Evolutionary conservation across 768 basidiomycete species (phyloP).

Genomic region (Kwoniella europaea): DNA sequence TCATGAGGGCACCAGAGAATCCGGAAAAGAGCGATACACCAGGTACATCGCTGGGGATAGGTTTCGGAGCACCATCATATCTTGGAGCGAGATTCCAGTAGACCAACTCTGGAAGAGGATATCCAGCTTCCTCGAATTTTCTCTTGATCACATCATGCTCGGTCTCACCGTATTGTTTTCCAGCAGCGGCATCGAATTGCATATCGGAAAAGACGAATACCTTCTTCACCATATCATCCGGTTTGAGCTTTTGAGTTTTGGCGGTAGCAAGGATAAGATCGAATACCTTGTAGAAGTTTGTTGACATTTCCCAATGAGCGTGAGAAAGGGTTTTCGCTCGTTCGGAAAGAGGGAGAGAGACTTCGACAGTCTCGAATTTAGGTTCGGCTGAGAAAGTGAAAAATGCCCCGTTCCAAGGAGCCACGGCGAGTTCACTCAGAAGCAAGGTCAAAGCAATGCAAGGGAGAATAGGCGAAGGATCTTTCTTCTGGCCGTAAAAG

Average conservation of each 20-base stretch:
- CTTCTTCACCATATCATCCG: conserved; percentile 75
- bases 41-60: conserved; percentile 64
- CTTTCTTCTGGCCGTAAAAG: conserved; percentile 10
- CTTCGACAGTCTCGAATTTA: conserved; percentile 63
- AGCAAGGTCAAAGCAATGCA: conserved; percentile 71
- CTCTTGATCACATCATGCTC: conserved; percentile 67
- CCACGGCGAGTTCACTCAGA: conserved; percentile 67
- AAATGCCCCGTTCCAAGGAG: conserved; percentile 71
- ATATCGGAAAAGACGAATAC: conserved; percentile 79
- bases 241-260: conserved; percentile 64
- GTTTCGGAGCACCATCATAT: conserved; percentile 56
- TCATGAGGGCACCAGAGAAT: conserved; percentile 72
- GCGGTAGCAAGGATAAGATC: conserved; percentile 69
- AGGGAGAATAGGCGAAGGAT: conserved; percentile 64
- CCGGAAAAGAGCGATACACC: conserved; percentile 75
- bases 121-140: conserved; percentile 68
- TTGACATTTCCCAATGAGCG: conserved; percentile 66
- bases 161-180: conserved; percentile 62
- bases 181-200: conserved; percentile 68
- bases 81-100: conserved; percentile 67
- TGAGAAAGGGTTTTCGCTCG: conserved; percentile 59
- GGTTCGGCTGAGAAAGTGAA: conserved; percentile 71
- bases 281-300: conserved; percentile 63
- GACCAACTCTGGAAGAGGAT: conserved; percentile 74
- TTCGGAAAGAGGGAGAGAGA: conserved; percentile 31